A percentile compares a stretch with the other conserved stretches of the same genome.
Conservation (phyloP, 1,284 basidiomycete species). For the Apiotrichum akiyoshidainum region DNA sequence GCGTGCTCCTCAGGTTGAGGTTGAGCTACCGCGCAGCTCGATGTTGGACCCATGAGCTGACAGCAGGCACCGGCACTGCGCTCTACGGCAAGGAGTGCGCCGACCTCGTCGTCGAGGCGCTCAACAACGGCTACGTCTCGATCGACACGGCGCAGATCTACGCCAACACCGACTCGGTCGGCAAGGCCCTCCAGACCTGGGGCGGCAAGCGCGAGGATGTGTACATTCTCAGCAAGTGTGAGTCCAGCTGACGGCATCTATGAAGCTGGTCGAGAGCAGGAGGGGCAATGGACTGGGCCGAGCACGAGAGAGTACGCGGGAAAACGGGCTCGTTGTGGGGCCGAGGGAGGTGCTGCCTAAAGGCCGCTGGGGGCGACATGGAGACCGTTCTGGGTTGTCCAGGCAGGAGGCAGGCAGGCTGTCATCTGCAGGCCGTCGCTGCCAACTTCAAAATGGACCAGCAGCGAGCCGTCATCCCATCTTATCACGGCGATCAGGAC, state of each 20-base stretch:
- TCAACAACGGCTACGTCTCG: slow-evolving; percentile 37
- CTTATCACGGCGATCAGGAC: too few species aligned
- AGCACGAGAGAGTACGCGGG: too few species aligned
- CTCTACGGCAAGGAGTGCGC: slow-evolving; percentile 32
- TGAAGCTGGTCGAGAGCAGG: too few species aligned
- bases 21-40: not conserved
- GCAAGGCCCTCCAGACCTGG: slow-evolving; percentile 55
- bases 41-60: not conserved
- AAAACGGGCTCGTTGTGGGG: too few species aligned
- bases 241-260: slow-evolving; percentile 8
- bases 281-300: not conserved
- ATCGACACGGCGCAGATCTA: slow-evolving; percentile 45
- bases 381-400: too few species aligned
- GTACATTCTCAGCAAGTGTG: slow-evolving; percentile 57
- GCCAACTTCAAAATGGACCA: too few species aligned
- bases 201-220: slow-evolving; percentile 55
- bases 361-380: too few species aligned
- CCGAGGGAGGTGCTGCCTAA: too few species aligned
- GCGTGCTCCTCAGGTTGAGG: slow-evolving; percentile 1
- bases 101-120: slow-evolving; percentile 31
- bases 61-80: slow-evolving; percentile 32
- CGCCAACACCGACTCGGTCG: slow-evolving; percentile 56
- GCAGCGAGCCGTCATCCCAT: too few species aligned
- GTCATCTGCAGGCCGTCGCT: too few species aligned
- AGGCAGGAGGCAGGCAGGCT: too few species aligned